Percentiles rank a stretch among this genome's conserved stretches.
These are phyloP conservation scores for Ustilago crameri DNA, from an alignment of 1,284 basidiomycete genomes.

Conservation along the genomic window DNA sequence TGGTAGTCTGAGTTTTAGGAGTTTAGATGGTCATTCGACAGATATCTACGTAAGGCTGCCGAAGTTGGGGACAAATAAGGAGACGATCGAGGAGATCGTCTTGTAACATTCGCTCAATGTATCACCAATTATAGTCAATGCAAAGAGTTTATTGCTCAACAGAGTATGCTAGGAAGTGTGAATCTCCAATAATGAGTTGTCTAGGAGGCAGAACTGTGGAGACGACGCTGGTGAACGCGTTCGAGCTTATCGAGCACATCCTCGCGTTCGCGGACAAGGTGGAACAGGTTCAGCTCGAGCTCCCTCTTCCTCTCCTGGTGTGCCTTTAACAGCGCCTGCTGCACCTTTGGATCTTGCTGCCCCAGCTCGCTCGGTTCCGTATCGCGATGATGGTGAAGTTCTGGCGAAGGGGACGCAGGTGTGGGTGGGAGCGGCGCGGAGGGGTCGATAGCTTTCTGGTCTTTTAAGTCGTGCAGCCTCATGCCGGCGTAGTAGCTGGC, in stretches of 20 bases:
- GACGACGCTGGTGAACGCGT: constrained; percentile 27
- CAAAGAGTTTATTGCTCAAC: too few species aligned
- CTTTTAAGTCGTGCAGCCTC: constrained; percentile 34
- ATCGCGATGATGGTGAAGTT: constrained; percentile 15
- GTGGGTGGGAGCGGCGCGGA: constrained; percentile 11
- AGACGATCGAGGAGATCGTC: constrained; percentile 70
- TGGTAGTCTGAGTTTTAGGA: constrained; percentile 81
- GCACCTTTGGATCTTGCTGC: constrained; percentile 1
- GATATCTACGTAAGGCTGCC: constrained; percentile 74
- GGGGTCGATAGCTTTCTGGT: constrained; percentile 15
- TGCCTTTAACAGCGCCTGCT: constrained; percentile 7
- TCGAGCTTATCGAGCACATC: constrained; percentile 49
- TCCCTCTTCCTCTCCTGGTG: constrained; percentile 16
- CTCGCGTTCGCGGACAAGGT: constrained; percentile 47
- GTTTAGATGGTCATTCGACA: constrained; percentile 74
- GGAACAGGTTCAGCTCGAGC: constrained; percentile 37
- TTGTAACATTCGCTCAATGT: constrained; percentile 4
- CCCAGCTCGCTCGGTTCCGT: neutral
- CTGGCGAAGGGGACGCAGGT: constrained; percentile 2
- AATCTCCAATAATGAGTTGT: too few species aligned
- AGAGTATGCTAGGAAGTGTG: too few species aligned
- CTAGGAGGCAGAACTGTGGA: too few species aligned
- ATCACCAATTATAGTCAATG: too few species aligned
- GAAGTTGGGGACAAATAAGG: constrained; percentile 83
- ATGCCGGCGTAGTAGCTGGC: constrained; percentile 37